phyloP scores from a whole-genome alignment of 2,329 filamentous ascomycete genomes.

The Beauveria sp. region DNA sequence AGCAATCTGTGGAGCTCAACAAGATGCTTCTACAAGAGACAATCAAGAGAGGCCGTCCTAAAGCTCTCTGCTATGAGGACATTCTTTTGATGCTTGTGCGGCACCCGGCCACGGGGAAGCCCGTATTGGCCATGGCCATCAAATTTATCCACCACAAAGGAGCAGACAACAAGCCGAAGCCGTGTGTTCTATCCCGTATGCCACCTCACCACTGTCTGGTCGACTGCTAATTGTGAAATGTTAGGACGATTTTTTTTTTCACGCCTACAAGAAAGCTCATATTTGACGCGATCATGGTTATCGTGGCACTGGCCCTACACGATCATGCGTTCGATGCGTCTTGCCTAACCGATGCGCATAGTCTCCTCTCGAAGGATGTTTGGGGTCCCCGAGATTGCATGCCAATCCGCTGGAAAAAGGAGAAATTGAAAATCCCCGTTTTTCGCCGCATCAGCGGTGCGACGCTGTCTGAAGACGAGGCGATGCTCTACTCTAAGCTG shows the following conservation, averaged over 20 bases:
- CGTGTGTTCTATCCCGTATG: too few species aligned
- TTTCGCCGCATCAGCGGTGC: slow-evolving; percentile 16
- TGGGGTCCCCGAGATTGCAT: slow-evolving; percentile 14
- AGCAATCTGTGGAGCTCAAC: slow-evolving; percentile 18
- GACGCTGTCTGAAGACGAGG: slow-evolving; percentile 13
- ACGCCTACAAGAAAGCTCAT: slow-evolving; percentile 20
- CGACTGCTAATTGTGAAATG: slow-evolving; percentile 7
- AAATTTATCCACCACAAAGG: too few species aligned
- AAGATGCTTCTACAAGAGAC: slow-evolving; percentile 19
- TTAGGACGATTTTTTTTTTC: slow-evolving; percentile 24
- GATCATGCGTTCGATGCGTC: slow-evolving; percentile 19
- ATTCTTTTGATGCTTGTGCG: slow-evolving; percentile 22
- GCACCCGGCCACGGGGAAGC: slow-evolving; percentile 17
- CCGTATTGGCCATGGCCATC: too few species aligned
- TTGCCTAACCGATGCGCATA: slow-evolving; percentile 16
- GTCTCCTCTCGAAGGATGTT: slow-evolving; percentile 16
- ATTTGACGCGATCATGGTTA: slow-evolving; percentile 19
- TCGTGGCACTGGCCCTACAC: slow-evolving; percentile 20
- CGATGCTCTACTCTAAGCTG: slow-evolving; percentile 21
- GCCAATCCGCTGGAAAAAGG: slow-evolving; percentile 20
- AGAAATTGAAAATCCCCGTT: slow-evolving; percentile 20
- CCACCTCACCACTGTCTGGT: too few species aligned
- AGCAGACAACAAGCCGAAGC: too few species aligned
- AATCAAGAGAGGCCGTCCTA: slow-evolving; percentile 16
- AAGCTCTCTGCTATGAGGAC: slow-evolving; percentile 24